Evolutionary conservation across 2,329 filamentous ascomycete genomes (phyloP), one percentile per base, ranked within the genome.

Genomic region (Coniella lustricola): DNA sequence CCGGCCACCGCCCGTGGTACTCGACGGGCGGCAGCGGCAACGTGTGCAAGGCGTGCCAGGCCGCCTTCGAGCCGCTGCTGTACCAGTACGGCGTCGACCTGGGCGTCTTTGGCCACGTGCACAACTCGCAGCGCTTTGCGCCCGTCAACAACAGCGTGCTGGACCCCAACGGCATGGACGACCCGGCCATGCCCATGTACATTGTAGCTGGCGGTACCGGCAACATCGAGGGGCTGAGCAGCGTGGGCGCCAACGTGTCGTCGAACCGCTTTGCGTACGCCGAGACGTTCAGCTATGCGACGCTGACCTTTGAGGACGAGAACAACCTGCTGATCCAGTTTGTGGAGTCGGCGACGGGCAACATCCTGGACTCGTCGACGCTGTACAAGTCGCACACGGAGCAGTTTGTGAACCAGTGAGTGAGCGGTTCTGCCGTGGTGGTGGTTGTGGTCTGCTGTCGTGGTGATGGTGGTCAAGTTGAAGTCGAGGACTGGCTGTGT

Each of bases 1-100:
- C 60, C 1, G 70, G 68, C 10, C 71, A 73, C 51, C 59, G 70
- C 2, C 69, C 69, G 0, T 72, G 73, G 72, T 78, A 77, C 60
- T 64, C 67, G 5, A 68, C 67, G 3, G 60, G 60, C 9, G 56
- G 59, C 31, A 41, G 35, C 22, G 56, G 51, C 44, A 48, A 45
- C 22, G 16, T 43, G 13, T 81, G 76, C 62, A 48, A 34, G 12
- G 57, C 70, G 0, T 80, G 76, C 63, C 72, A 75, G 51, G 53
- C 51, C 0, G 75, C 75, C 1, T 81, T 80, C 49, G 77, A 81
- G 62, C 61, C 64, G 0, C 58, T 79, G 3, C 60, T 81, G 7
- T 76, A 77, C 61, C 66, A 69, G 44, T 77, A 79, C 58, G 76
- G 75, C 22, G 77, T 81, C 17, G 77, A 81, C 53, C 60, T 80